Percentiles rank a stretch among this genome's conserved stretches.
phyloP scores from a whole-genome alignment of 2,329 filamentous ascomycete species.

The Hymenoscyphus salicellus region DNA sequence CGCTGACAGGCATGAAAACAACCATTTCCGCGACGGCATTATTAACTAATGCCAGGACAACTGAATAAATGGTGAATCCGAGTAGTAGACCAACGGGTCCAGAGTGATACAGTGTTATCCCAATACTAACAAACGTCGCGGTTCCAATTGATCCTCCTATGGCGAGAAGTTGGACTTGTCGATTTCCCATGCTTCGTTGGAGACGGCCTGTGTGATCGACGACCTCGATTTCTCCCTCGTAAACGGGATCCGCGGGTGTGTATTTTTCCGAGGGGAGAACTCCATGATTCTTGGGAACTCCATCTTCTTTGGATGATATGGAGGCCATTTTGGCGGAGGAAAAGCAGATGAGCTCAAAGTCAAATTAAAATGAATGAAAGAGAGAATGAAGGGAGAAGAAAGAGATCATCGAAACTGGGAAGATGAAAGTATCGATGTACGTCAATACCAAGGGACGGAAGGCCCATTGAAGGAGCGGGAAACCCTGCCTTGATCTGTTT shows the following conservation, averaged over 20 bases:
- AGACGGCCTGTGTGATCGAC: background rate
- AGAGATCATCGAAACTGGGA: too few relatives aligned
- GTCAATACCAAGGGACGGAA: too few relatives aligned
- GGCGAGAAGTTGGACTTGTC: slow-evolving; percentile 24
- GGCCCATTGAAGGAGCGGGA: too few relatives aligned
- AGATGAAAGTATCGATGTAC: too few relatives aligned
- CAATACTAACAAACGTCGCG: slow-evolving; percentile 46
- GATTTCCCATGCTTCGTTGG: slow-evolving; percentile 29
- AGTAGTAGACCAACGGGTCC: slow-evolving; percentile 51
- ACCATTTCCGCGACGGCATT: slow-evolving; percentile 50
- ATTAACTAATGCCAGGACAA: slow-evolving; percentile 24
- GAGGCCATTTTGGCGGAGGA: background rate
- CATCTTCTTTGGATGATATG: background rate
- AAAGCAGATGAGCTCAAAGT: background rate
- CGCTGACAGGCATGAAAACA: slow-evolving; percentile 52
- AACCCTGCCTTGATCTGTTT: too few relatives aligned
- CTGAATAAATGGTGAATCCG: slow-evolving; percentile 29
- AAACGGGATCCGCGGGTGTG: background rate
- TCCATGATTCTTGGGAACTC: background rate
- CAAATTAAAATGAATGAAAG: background rate
- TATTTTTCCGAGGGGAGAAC: background rate
- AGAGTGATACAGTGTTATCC: slow-evolving; percentile 47
- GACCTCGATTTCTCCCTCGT: background rate
- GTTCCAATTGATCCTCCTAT: slow-evolving; percentile 42
- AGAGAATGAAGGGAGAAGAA: background rate